These are phyloP conservation scores for Arabidopsis thaliana DNA, from an alignment of 345 rosid genomes.

Conservation along the genomic window TAIR10.1 NC_003071.7:16019001-16019500, in stretches of 20 bases:
- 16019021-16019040: constrained; percentile 79
- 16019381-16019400: constrained; percentile 84
- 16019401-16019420: constrained; percentile 83
- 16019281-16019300: constrained; percentile 82
- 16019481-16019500: constrained; percentile 54
- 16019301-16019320: constrained; percentile 80
- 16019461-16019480: constrained; percentile 76
- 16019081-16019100: constrained; percentile 63
- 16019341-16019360: constrained; percentile 83
- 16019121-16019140: constrained; percentile 39
- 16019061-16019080: constrained; percentile 52
- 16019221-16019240: constrained; percentile 57
- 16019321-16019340: constrained; percentile 95
- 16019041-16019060: constrained; percentile 69
- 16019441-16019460: constrained; percentile 86
- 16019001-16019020: constrained; percentile 68
- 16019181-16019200: constrained; percentile 63
- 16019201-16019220: constrained; percentile 13
- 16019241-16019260: constrained; percentile 86
- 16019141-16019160: constrained; percentile 25
- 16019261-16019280: constrained; percentile 76
- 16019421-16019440: constrained; percentile 92
- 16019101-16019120: constrained; percentile 70
- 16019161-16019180: constrained; percentile 38
- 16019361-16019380: constrained; percentile 83